Evolutionary conservation across 2,329 filamentous ascomycete genomes (phyloP).

Genomic region (Gnomoniopsis smithogilvyi): DNA sequence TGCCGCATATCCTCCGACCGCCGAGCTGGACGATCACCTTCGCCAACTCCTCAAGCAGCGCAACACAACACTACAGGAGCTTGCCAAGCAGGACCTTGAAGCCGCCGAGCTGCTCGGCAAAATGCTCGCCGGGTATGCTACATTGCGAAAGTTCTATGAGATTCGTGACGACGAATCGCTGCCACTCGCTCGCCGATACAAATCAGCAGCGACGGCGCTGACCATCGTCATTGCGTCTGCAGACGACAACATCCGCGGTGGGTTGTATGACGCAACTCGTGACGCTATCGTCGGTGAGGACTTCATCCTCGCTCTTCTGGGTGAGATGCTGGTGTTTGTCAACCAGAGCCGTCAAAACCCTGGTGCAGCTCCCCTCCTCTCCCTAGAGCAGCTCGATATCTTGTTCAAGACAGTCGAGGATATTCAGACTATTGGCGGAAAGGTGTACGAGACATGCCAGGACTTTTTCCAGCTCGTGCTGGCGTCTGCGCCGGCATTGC

Average conservation of each 20-base stretch:
- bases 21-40: slow-evolving; percentile 72
- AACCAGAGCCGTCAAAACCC: slow-evolving; percentile 41
- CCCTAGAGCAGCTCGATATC: slow-evolving; percentile 68
- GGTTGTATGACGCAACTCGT: slow-evolving; percentile 76
- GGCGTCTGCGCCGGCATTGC: slow-evolving; percentile 59
- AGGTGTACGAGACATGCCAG: slow-evolving; percentile 71
- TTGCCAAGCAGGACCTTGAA: slow-evolving; percentile 73
- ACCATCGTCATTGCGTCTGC: slow-evolving; percentile 82
- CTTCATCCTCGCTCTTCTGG: slow-evolving; percentile 73
- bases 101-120: slow-evolving; percentile 81
- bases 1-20: slow-evolving; percentile 68
- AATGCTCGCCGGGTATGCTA: slow-evolving; percentile 88
- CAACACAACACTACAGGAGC: slow-evolving; percentile 65
- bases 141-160: slow-evolving; percentile 84
- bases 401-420: slow-evolving; percentile 78
- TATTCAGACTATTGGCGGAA: slow-evolving; percentile 67
- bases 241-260: slow-evolving; percentile 86
- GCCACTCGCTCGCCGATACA: slow-evolving; percentile 60
- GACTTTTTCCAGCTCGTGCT: slow-evolving; percentile 77
- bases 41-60: slow-evolving; percentile 68
- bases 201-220: slow-evolving; percentile 71
- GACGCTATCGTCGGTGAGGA: slow-evolving; percentile 87
- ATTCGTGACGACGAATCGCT: slow-evolving; percentile 61
- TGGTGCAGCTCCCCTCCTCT: slow-evolving; percentile 48
- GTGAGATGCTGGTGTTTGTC: slow-evolving; percentile 75